Base-by-base conservation (phyloP, 2,329 filamentous ascomycete genomes). In the Coleophoma eucalyptorum region DNA sequence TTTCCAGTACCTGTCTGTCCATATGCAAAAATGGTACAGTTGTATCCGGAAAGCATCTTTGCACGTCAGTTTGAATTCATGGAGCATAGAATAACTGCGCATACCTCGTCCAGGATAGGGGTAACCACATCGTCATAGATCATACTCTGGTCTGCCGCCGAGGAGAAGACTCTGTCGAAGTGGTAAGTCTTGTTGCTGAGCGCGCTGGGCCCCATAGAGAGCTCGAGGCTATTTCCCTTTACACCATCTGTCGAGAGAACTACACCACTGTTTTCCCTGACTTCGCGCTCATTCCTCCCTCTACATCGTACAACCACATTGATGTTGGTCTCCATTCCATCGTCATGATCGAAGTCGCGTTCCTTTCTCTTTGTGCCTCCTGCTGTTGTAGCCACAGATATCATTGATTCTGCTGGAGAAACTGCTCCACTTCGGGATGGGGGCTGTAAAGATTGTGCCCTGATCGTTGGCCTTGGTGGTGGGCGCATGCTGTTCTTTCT, bases 1-100 rank as follows among this genome's bases (percentile, higher is more conserved):
- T 99, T 99, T 61, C 94, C 94, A 0, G 94, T 99, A 42, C 94
- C 94, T 0, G 94, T 99, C 69, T 99, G 94, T 21, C 94, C 94
- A 67, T 99, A 99, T 33, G 94, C 94, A 63, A 99, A 99, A 53
- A 99, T 96, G 5, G 94, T 99, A 72, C 94, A 99, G 69, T 99
- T 99, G 73, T 90, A 97, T 48, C 94, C 94, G 20, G 85, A 81
- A 40, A 99, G 80, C 78, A 97, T 96, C 90, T 96, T 59, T 2
- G 20, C 43, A 40, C 21, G 50, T 60, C 10, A 58, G 55, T 32
- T 20, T 46, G 31, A 45, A 38, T 55, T 48, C 19, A 20, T 15
- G 34, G 6, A 31, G 32, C 31, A 20, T n/a, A 8, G 11, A 34
- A 8, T n/a, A 44, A 13, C 4, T 34, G 6, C 42, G 63, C 78